Conservation (phyloP, 306 rosid species). For the Glycine tomentella region DNA sequence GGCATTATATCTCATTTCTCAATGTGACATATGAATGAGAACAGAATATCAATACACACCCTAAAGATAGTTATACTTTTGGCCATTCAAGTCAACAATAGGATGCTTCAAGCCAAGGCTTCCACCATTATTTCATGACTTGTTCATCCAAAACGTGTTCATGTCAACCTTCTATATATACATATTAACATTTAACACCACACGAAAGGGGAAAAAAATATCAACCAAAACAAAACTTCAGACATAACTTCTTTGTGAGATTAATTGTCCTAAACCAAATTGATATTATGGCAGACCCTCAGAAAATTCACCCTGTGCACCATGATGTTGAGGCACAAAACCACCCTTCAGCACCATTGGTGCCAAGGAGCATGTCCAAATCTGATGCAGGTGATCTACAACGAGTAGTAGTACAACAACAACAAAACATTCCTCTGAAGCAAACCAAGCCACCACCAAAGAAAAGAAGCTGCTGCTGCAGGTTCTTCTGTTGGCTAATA, state of each 20-base stretch:
- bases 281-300: constrained; percentile 67
- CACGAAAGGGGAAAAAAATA: background rate
- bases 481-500: constrained; percentile 39
- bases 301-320: constrained; percentile 68
- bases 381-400: constrained; percentile 57
- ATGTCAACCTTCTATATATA: constrained; percentile 12
- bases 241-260: background rate
- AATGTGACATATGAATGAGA: constrained; percentile 14
- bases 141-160: background rate
- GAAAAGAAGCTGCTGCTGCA: constrained; percentile 58
- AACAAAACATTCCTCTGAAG: constrained; percentile 12
- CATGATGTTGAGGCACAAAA: constrained; percentile 65
- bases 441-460: constrained; percentile 68
- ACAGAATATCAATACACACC: background rate
- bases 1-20: constrained; percentile 39
- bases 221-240: background rate
- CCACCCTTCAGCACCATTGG: constrained; percentile 66
- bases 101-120: constrained; percentile 34
- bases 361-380: constrained; percentile 56
- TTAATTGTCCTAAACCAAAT: constrained; percentile 12
- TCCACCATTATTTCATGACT: background rate
- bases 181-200: background rate
- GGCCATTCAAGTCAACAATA: constrained; percentile 45
- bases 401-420: background rate
- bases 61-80: background rate